Conservation (phyloP, 331 rosid genomes). For the Arachis monticola region DNA sequence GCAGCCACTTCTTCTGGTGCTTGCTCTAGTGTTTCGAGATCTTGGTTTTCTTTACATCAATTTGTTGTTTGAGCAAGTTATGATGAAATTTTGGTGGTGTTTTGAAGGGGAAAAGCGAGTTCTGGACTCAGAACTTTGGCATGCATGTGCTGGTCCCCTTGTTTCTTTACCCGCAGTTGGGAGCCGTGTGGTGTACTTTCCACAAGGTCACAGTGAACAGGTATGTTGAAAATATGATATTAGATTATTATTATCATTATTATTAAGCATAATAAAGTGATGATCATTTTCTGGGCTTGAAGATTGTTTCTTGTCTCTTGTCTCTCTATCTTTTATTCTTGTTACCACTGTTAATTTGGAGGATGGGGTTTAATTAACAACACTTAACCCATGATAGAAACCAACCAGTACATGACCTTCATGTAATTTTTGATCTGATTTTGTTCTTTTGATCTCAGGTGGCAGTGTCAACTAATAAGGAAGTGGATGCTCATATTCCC, state of each 20-base stretch:
- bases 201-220: conserved; percentile 88
- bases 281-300: conserved; percentile 33
- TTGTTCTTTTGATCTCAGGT: conserved; percentile 40
- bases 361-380: not conserved
- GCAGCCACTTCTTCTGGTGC: conserved; percentile 3
- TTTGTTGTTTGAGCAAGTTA: conserved; percentile 12
- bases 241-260: conserved; percentile 35
- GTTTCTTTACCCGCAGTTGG: no score
- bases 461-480: conserved; percentile 61
- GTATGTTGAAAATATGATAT: conserved; percentile 48
- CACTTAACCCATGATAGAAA: not conserved
- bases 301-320: not conserved
- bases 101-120: conserved; percentile 90
- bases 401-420: conserved; percentile 13
- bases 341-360: no score
- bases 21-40: conserved; percentile 40
- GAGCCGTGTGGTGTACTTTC: no score
- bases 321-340: no score
- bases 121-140: conserved; percentile 98
- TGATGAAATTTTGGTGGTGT: conserved; percentile 34
- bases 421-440: conserved; percentile 26
- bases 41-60: conserved; percentile 35
- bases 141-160: not conserved
- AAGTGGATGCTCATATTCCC: conserved; percentile 57
- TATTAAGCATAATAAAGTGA: conserved; percentile 14